Evolutionary conservation across 2,329 filamentous ascomycete species (phyloP).

Genomic region (Ustilaginoidea virens): DNA sequence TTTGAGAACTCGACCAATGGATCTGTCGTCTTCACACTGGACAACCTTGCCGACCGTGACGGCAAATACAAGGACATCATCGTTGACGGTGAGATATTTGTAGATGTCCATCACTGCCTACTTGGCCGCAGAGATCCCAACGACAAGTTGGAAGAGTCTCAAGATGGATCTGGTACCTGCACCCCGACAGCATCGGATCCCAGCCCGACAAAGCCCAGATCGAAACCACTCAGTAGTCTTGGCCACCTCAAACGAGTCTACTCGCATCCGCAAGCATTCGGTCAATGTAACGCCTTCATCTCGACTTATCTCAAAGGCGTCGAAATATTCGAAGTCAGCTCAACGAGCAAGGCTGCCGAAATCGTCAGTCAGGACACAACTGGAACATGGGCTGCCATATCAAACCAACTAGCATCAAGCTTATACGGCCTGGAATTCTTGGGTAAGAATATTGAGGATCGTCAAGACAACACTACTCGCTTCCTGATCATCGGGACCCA

Average conservation of each 20-base stretch:
- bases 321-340: slow-evolving; percentile 72
- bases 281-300: slow-evolving; percentile 72
- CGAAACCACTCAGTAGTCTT: slow-evolving; percentile 34
- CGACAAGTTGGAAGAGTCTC: slow-evolving; percentile 12
- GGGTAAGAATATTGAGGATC: slow-evolving; percentile 55
- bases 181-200: slow-evolving; percentile 35
- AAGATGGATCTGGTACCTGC: slow-evolving; percentile 25
- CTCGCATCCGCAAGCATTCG: slow-evolving; percentile 90
- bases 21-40: slow-evolving; percentile 76
- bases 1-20: slow-evolving; percentile 96
- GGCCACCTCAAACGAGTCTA: slow-evolving; percentile 60
- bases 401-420: slow-evolving; percentile 56
- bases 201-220: slow-evolving; percentile 25
- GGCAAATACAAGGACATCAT: slow-evolving; percentile 48
- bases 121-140: slow-evolving; percentile 35
- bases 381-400: slow-evolving; percentile 60
- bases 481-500: slow-evolving; percentile 51
- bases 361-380: slow-evolving; percentile 46
- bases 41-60: slow-evolving; percentile 67
- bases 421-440: slow-evolving; percentile 55
- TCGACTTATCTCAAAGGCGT: slow-evolving; percentile 50
- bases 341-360: slow-evolving; percentile 73
- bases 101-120: slow-evolving; percentile 79
- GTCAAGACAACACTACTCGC: slow-evolving; percentile 60
- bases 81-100: slow-evolving; percentile 72